These are phyloP conservation scores for Plasmodium malariae DNA, from an alignment of 169 alveolate genomes.

Conservation along the genomic window DNA sequence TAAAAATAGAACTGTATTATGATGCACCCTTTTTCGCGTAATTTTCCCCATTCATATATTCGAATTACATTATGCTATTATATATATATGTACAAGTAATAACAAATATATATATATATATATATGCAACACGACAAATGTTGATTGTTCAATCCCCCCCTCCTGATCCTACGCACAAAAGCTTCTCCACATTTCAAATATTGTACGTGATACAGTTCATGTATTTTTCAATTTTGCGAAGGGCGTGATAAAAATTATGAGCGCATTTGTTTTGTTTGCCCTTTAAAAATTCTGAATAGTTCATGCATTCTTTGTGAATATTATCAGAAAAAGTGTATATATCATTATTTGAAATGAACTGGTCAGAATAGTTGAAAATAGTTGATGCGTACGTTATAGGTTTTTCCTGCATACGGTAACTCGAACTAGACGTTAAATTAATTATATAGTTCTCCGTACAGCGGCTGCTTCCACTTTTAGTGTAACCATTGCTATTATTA, in stretches of 20 bases:
- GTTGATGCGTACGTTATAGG: slow-evolving; percentile 68
- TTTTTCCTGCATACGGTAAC: slow-evolving; percentile 4
- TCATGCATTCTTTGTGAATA: not conserved
- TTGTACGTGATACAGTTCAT: slow-evolving; percentile 70
- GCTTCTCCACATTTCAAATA: not conserved
- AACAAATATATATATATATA: slow-evolving; percentile 1
- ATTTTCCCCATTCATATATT: too few species aligned
- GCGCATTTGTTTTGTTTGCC: slow-evolving; percentile 33
- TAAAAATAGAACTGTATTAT: too few species aligned
- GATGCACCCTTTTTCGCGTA: too few species aligned
- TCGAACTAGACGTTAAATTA: slow-evolving; percentile 25
- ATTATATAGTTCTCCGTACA: slow-evolving; percentile 35
- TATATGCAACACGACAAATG: not conserved
- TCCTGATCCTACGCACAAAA: too few species aligned
- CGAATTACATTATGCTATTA: too few species aligned
- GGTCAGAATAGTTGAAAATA: slow-evolving; percentile 56
- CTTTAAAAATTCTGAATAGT: not conserved
- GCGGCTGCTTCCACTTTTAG: too few species aligned
- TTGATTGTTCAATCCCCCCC: too few species aligned
- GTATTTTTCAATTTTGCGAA: slow-evolving; percentile 61
- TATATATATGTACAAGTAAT: too few species aligned
- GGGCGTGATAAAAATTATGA: slow-evolving; percentile 55
- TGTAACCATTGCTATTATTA: not conserved
- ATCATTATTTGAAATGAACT: slow-evolving; percentile 64
- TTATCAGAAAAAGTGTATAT: slow-evolving; percentile 63